These are phyloP conservation scores for Sicyos baderoa DNA, from an alignment of 306 rosid species.

Conservation along the genomic window DNA sequence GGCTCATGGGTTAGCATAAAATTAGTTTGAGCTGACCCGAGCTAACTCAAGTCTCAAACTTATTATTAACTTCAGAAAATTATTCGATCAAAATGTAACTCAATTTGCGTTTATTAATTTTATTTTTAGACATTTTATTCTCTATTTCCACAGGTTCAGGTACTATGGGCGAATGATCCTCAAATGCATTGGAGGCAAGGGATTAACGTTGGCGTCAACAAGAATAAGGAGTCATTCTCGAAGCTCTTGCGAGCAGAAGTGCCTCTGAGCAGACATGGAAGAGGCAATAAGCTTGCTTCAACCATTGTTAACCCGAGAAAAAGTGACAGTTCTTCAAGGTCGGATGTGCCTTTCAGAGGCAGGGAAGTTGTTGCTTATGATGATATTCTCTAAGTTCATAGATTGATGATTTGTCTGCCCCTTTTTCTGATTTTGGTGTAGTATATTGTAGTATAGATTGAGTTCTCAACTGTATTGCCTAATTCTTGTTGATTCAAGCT, in stretches of 20 bases:
- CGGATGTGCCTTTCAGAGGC: constrained; percentile 48
- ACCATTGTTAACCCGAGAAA: constrained; percentile 47
- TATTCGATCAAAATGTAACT: no score
- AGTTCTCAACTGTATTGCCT: not conserved
- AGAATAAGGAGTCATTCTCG: constrained; percentile 41
- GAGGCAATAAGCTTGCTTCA: constrained; percentile 73
- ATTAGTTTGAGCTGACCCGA: no score
- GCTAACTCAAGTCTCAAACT: no score
- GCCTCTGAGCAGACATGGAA: constrained; percentile 72
- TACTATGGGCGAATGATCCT: constrained; percentile 84
- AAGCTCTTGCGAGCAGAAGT: constrained; percentile 73
- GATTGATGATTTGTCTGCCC: not conserved
- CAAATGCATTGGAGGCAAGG: constrained; percentile 84
- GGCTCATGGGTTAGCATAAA: no score
- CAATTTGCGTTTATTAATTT: no score
- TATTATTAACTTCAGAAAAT: no score
- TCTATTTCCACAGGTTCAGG: constrained; percentile 47
- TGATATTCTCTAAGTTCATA: constrained; percentile 45
- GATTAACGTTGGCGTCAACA: constrained; percentile 42
- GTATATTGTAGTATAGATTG: constrained; percentile 7
- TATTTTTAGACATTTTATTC: no score
- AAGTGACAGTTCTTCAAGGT: constrained; percentile 27
- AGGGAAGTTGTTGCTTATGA: constrained; percentile 85
- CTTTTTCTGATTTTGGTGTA: not conserved
- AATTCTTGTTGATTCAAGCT: not conserved